Conservation (phyloP, 2,329 filamentous ascomycete genomes). For the Ascochyta koolunga region DNA sequence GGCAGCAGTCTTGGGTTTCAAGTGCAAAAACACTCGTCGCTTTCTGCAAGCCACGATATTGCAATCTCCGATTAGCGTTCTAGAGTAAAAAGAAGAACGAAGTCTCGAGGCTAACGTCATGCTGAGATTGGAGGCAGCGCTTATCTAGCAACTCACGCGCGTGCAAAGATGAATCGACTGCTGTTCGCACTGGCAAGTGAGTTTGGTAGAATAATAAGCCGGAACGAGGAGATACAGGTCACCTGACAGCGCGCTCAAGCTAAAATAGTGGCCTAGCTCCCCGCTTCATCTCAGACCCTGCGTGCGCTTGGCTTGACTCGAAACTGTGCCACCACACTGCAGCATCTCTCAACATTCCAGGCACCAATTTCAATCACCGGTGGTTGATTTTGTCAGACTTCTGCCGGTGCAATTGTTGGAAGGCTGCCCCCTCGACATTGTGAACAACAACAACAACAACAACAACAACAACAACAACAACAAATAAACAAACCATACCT, state of each 20-base stretch:
- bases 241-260: constrained; percentile 9
- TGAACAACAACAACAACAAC: background rate
- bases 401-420: background rate
- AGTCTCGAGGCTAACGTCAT: background rate
- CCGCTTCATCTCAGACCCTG: constrained; percentile 4
- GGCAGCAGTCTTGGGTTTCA: background rate
- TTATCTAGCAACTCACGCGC: background rate
- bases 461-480: background rate
- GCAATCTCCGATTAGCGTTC: constrained; percentile 10
- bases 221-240: background rate
- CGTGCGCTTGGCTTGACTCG: background rate
- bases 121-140: background rate
- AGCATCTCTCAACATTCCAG: background rate
- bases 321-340: constrained; percentile 12
- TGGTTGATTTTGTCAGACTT: background rate
- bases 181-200: background rate
- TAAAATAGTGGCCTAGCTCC: background rate
- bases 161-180: background rate
- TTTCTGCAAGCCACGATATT: constrained; percentile 2
- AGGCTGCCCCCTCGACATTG: background rate
- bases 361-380: background rate
- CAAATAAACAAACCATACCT: background rate
- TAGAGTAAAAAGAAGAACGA: background rate
- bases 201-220: background rate
- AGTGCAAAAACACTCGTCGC: background rate